These are phyloP conservation scores for Carex myosuroides DNA, from an alignment of 176 grass and related monocot genomes.

Conservation along the genomic window DNA sequence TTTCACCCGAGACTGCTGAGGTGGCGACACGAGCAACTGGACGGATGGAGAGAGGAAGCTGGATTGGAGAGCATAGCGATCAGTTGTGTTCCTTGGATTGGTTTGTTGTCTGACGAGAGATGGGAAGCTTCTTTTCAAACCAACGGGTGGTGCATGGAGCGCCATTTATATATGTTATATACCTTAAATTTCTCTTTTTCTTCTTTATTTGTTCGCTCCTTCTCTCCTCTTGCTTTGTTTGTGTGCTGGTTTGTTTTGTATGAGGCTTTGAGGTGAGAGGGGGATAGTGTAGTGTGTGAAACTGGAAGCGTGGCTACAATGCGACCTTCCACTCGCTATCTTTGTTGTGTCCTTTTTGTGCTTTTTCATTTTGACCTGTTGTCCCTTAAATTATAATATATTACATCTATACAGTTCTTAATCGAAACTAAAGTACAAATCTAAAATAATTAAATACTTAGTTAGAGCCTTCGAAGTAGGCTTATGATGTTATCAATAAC, in stretches of 20 bases:
- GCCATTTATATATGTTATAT: constrained; percentile 44
- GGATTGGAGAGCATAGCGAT: constrained; percentile 32
- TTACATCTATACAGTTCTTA: neutral
- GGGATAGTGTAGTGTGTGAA: constrained; percentile 15
- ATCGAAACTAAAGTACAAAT: neutral
- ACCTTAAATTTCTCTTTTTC: neutral
- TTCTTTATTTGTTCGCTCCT: neutral
- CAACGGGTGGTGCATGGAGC: constrained; percentile 37
- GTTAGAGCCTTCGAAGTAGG: neutral
- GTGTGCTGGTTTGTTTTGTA: constrained; percentile 11
- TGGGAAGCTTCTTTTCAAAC: constrained; percentile 18
- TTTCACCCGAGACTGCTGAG: constrained; percentile 5
- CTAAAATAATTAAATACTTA: neutral
- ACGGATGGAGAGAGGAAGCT: constrained; percentile 32
- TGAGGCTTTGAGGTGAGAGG: neutral
- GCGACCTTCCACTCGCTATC: constrained; percentile 57
- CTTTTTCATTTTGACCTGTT: neutral
- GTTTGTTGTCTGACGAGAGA: neutral
- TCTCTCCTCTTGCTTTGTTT: constrained; percentile 4
- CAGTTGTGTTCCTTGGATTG: constrained; percentile 1
- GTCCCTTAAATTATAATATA: neutral
- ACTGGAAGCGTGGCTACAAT: constrained; percentile 52
- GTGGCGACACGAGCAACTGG: constrained; percentile 24
- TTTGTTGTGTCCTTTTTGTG: constrained; percentile 25
- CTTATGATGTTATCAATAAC: too few relatives aligned